Base-by-base conservation (phyloP, 1,284 basidiomycete species). In the Ganoderma boninense region DNA sequence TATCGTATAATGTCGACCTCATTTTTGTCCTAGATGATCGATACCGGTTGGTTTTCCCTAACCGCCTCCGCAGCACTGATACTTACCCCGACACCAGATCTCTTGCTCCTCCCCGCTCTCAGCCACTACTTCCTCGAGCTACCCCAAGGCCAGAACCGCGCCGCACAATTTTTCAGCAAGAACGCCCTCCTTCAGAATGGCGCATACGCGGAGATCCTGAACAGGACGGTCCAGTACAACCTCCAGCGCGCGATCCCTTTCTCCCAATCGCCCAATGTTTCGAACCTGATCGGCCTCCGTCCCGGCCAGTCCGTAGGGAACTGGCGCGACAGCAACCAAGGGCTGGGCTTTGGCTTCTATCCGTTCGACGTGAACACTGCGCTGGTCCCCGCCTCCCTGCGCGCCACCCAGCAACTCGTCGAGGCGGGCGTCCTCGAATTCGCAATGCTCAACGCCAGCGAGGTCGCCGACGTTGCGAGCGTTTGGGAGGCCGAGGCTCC, bases 281-380 rank as follows among this genome's bases (percentile, higher is more conserved):
- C 69, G 11, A 79, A 80, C 66, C 69, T 80, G 38, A 81, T 84
- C 59, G 77, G 82, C 42, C 79, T 84, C 35, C 73, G 79, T 32
- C 79, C 80, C 7, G 79, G 82, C 1, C 72, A 81, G 70, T 49
- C 73, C 23, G 73, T 73, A 20, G 87, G 87, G 0, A 84, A 87
- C 73, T 88, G 87, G 87, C 77, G 87, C 57, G 87, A 88, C 74
- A 85, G 84, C 35, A 83, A 83, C 68, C 74, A 82, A 60, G 86
- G 87, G 0, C 76, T 86, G 0, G 87, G 86, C 10, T 85, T 81
- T 73, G 86, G 86, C 4, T 78, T 78, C 44, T 84, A 84, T 66
- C 84, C 86, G 10, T 86, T 86, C 71, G 87, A 87, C 73, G 84
- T 87, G 35, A 85, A 85, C 66, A 79, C 81, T 40, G 86, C 86